phyloP scores from a whole-genome alignment of 2,329 filamentous ascomycete species.

The Cladosporium sp. region DNA sequence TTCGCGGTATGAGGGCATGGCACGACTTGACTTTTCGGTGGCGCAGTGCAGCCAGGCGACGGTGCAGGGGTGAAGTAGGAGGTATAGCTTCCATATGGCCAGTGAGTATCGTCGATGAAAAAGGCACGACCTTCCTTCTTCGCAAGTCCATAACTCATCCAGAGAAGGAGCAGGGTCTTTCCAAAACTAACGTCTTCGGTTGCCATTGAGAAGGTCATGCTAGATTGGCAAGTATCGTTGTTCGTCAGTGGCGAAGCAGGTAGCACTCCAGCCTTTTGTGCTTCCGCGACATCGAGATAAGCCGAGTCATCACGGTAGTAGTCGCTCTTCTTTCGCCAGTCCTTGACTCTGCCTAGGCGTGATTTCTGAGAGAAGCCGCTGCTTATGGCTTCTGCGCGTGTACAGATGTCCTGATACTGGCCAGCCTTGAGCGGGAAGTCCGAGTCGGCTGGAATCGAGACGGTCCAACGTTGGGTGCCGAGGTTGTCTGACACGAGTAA shows the following conservation, averaged over 20 bases:
- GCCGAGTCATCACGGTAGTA: conserved; percentile 63
- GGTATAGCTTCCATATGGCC: conserved; percentile 73
- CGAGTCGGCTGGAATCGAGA: conserved; percentile 66
- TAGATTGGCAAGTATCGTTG: conserved; percentile 59
- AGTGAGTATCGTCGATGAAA: conserved; percentile 79
- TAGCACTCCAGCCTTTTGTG: conserved; percentile 57
- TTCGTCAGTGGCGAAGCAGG: conserved; percentile 14
- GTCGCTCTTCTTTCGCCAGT: conserved; percentile 44
- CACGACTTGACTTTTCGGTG: conserved; percentile 69
- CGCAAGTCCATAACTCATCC: conserved; percentile 79
- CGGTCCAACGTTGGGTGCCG: conserved; percentile 70
- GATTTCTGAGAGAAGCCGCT: conserved; percentile 20
- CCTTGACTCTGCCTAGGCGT: conserved; percentile 32
- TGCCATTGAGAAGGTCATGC: conserved; percentile 75
- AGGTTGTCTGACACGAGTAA: conserved; percentile 63
- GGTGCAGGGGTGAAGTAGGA: conserved; percentile 69
- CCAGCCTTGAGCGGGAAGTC: conserved; percentile 63
- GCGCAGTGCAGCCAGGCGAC: conserved; percentile 61
- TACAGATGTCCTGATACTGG: conserved; percentile 67
- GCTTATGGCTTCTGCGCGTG: conserved; percentile 46
- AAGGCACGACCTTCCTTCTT: conserved; percentile 69
- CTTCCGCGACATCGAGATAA: conserved; percentile 72
- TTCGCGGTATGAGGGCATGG: conserved; percentile 73
- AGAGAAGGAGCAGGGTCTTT: conserved; percentile 70
- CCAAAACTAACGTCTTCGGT: conserved; percentile 71